Base-by-base conservation (phyloP, 495 filamentous ascomycete species). In the Pseudoneurospora amorphoporcata region DNA sequence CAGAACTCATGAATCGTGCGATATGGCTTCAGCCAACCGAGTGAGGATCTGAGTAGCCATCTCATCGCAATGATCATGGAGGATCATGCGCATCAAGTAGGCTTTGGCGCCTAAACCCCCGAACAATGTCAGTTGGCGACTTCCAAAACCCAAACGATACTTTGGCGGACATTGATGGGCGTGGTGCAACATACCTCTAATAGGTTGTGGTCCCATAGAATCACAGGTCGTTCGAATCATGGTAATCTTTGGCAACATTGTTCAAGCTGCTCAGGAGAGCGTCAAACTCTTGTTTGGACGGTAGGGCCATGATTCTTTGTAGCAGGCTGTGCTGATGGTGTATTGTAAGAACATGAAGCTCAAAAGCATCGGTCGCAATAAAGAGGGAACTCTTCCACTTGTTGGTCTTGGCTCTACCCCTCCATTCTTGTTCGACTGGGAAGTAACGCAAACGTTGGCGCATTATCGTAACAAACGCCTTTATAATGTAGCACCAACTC, bases 61-160 rank as follows among this genome's bases (percentile, higher is more conserved):
- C 0, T 3, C 32, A 72, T 78, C 75, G 68, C 75, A 68, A 70
- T 75, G 76, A 68, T 77, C 73, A 58, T 76, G 76, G n/a, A 77
- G 58, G 38, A 76, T 79, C 69, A 75, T 72, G 23, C 74, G 72
- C 69, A 79, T 75, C 39, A 76, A 79, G 53, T 76, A 77, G 3
- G 76, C 74, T 39, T 75, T 76, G 16, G 75, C 78, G 9, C 75
- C 73, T 76, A 40, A 29, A 4, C 2, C n/a, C 10, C 29, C 12
- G 16, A 40, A 23, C 71, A 42, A 45, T 23, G 17, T 35, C 8
- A 0, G 29, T 72, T 65, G 14, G 35, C 58, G 32, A 23, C 32
- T 39, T 9, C 1, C 8, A 3, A 8, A 39, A 39, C 39, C 9
- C 8, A 9, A 39, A 39, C 10, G 53, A 43, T 23, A 37, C 9